Base-by-base conservation (phyloP, 768 basidiomycete genomes). In the Saitozyma sp. region DNA sequence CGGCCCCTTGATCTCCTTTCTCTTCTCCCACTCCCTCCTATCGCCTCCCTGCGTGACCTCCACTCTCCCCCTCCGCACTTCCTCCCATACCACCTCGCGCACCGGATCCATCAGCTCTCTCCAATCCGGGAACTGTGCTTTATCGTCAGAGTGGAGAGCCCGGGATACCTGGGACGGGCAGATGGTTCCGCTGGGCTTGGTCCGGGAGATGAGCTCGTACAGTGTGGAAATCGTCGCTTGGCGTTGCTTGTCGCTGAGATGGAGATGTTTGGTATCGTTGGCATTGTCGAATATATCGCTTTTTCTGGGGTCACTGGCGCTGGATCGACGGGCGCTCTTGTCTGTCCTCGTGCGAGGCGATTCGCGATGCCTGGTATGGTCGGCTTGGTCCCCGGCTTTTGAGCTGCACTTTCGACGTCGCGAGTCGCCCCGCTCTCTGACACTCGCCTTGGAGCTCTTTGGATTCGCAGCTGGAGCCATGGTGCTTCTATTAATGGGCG, bases 151-250 rank as follows among this genome's bases (percentile, higher is more conserved):
- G 49, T 75, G 68, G 38, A 75, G 46, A n/a, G 29, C 9, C 29
- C 74, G 54, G 14, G 74, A 63, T 45, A 75, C 63, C 48, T 72
- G 67, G 2, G 74, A 75, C 8, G 74, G 74, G 54, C 74, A 75
- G 38, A 75, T 70, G 6, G 73, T 75, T 2, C 62, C 61, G 8
- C 11, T 11, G 6, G 59, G 50, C 1, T 41, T 40, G 38, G 58
- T 62, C 17, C 53, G 54, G 42, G 65, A 67, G 16, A 73, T 29
- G 11, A 73, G 60, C 11, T 59, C 6, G 51, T 67, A 49, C 19
- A 69, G 1, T 0, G 59, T 73, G 9, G 41, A 13, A 48, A 69
- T 66, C 4, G 46, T 48, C 14, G 14, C 46, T 48, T 48, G 14
- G 46, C 46, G 46, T 5, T 29, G 29, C 29, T 29, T 5, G 29